Base-by-base conservation (phyloP, 139 green algal species). In the Chlamydomonas sphaeroides region DNA sequence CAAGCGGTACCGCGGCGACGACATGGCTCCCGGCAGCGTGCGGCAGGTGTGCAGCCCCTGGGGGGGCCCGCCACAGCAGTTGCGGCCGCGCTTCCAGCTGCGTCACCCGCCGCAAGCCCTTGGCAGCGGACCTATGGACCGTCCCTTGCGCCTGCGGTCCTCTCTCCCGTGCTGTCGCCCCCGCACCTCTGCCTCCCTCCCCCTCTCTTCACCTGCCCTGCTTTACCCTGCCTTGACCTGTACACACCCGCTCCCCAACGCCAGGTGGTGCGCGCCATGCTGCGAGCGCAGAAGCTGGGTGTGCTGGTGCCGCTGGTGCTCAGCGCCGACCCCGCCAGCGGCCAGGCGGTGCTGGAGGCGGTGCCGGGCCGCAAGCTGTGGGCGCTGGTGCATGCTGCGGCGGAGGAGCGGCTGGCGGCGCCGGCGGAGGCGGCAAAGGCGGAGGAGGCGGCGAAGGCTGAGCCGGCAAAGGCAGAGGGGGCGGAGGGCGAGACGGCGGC, bases 271-370 rank as follows among this genome's bases (percentile, higher is more conserved):
- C 65, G 78, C 32, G 53, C 59, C 61, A 84, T 90, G 83, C 65
- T 86, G 41, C 77, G 86, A 2, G 76, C 83, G 10, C 69, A 81
- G 7, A 85, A 85, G 72, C 78, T 88, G 26, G 86, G 86, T 20
- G 83, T 90, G 26, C 65, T 84, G 49, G 80, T 74, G 63, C 86
- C 83, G 28, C 72, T 88, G 48, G 48, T 98, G 25, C 95, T 93
- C 68, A 59, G 75, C 59, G 91, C 96, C 30, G 95, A 98, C 57
- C 45, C 79, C 7, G 57, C 80, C 28, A 84, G 80, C 33, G 68
- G 39, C 56, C 87, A 57, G 33, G 91, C 98, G 7, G 92, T 93
- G 80, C 91, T 97, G 91, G 89, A 98, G 78, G 70, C 67, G 0
- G 69, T 98, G 3, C 51, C 86, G 7, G 95, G 94, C 2, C 8